phyloP scores from a whole-genome alignment of 805 yeast species.

The Hanseniaspora lindneri region DNA sequence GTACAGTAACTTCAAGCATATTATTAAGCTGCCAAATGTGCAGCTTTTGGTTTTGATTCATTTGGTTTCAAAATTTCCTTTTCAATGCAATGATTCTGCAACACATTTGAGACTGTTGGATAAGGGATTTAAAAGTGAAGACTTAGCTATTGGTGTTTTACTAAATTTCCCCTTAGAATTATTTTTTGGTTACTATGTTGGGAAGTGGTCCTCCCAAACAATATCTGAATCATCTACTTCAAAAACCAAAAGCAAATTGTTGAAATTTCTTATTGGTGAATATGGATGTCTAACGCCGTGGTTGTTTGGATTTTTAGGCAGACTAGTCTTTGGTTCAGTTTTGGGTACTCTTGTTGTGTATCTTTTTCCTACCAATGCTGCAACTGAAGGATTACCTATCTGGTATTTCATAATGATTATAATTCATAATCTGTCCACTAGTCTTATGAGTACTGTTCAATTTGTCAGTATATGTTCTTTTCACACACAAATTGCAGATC shows the following conservation, averaged over 20 bases:
- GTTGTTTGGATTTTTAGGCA: conserved; percentile 76
- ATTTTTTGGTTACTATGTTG: conserved; percentile 89
- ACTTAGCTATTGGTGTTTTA: conserved; percentile 78
- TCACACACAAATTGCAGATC: conserved; percentile 92
- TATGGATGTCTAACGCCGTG: conserved; percentile 70
- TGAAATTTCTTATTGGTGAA: conserved; percentile 24
- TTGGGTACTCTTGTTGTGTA: conserved; percentile 64
- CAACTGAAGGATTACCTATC: conserved; percentile 16
- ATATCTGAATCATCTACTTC: not conserved
- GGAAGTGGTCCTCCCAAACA: conserved; percentile 75
- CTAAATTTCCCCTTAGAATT: conserved; percentile 95
- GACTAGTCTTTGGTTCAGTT: conserved; percentile 54
- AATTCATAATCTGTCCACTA: conserved; percentile 68
- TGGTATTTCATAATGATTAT: conserved; percentile 61
- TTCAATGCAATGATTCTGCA: conserved; percentile 92
- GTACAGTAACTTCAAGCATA: conserved; percentile 54
- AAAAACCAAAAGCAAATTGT: conserved; percentile 8
- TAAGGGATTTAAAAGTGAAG: conserved; percentile 86
- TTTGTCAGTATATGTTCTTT: conserved; percentile 90
- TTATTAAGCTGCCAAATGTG: conserved; percentile 57
- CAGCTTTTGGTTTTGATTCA: conserved; percentile 65
- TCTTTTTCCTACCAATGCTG: conserved; percentile 53
- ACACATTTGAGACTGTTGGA: conserved; percentile 84
- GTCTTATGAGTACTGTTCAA: conserved; percentile 89
- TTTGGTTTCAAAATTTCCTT: conserved; percentile 74